A percentile compares a stretch with the other conserved stretches of the same genome.
phyloP scores from a whole-genome alignment of 2,329 filamentous ascomycete genomes.

The Aspergillus amoenus region DNA sequence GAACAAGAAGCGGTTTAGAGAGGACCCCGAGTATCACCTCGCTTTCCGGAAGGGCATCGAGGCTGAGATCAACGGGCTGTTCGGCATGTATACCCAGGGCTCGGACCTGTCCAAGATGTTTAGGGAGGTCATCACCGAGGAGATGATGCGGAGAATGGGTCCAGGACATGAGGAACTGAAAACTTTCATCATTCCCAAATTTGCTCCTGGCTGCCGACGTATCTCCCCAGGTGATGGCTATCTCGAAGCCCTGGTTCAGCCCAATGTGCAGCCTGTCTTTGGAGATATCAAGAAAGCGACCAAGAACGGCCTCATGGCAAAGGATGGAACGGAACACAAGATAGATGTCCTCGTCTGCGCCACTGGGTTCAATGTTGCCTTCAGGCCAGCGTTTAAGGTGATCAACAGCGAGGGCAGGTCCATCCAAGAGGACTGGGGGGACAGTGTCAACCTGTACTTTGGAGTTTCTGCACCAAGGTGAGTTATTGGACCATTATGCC shows the following conservation, averaged over 20 bases:
- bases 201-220: not conserved
- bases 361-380: not conserved
- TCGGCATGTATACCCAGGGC: constrained; percentile 7
- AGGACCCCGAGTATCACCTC: constrained; percentile 15
- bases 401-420: not conserved
- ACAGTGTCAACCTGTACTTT: not conserved
- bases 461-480: not conserved
- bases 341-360: constrained; percentile 1
- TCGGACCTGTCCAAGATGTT: constrained; percentile 2
- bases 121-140: not conserved
- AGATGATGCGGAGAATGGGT: constrained; percentile 3
- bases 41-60: constrained; percentile 22
- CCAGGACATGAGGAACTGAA: not conserved
- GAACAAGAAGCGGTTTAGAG: constrained; percentile 19
- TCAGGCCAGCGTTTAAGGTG: constrained; percentile 1
- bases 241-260: not conserved
- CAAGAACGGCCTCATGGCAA: not conserved
- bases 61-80: constrained; percentile 20
- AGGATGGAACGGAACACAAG: constrained; percentile 1
- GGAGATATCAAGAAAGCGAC: not conserved
- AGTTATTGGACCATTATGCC: not conserved
- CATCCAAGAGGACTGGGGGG: not conserved
- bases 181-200: constrained; percentile 1
- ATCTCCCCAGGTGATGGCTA: constrained; percentile 4
- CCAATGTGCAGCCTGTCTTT: not conserved